Conservation (phyloP, 495 filamentous ascomycete species). For the Tuber melanosporum region DNA sequence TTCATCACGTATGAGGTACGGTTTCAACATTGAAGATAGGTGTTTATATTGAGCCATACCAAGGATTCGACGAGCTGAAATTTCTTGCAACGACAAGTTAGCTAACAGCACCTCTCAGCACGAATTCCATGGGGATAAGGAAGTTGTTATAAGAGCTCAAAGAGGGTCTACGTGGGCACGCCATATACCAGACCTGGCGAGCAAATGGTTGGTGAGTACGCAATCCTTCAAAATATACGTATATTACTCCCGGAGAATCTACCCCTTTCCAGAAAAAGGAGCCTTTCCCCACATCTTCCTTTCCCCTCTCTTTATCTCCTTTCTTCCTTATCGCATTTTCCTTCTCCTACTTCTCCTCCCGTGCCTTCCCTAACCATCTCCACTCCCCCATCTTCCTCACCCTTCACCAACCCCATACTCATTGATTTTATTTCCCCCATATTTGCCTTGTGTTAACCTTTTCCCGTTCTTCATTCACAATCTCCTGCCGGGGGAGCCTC, state of each 20-base stretch:
- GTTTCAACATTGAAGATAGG: not conserved
- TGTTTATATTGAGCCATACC: not conserved
- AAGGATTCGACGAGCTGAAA: not conserved
- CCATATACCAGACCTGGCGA: not conserved
- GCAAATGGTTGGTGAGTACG: not conserved
- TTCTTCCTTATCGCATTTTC: too few species aligned
- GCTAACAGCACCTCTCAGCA: not conserved
- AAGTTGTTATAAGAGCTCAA: not conserved
- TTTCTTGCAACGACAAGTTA: not conserved
- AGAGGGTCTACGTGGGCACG: not conserved
- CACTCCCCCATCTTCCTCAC: too few species aligned
- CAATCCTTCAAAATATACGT: not conserved
- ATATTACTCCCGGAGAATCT: not conserved
- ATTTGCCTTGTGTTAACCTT: too few species aligned
- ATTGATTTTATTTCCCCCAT: too few species aligned
- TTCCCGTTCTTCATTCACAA: too few species aligned
- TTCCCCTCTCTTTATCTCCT: not conserved
- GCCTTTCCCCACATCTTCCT: not conserved
- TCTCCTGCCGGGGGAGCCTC: not conserved
- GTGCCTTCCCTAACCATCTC: too few species aligned
- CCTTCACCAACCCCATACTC: too few species aligned
- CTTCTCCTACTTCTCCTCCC: too few species aligned
- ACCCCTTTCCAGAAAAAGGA: not conserved
- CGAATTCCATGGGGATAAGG: not conserved
- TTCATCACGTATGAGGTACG: not conserved